These are phyloP conservation scores for Lunasporangiospora selenospora DNA, from an alignment of 192 early-diverging fungal species.

Conservation along the genomic window DNA sequence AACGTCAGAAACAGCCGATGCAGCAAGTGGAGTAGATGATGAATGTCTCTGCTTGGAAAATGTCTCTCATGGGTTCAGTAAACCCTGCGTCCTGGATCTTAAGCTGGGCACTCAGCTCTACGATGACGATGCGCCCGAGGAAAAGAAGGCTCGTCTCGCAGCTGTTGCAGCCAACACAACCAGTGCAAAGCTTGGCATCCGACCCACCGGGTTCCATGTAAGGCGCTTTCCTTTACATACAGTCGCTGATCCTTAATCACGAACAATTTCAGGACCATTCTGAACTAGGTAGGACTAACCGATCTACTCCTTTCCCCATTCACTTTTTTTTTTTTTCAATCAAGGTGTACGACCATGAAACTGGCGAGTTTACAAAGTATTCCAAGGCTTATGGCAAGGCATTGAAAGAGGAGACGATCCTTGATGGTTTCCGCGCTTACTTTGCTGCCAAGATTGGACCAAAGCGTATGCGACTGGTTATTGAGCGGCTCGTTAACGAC, in stretches of 20 bases:
- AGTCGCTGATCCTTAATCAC: too few relatives aligned
- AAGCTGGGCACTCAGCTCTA: slow-evolving; percentile 86
- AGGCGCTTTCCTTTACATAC: too few relatives aligned
- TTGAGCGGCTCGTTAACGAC: slow-evolving; percentile 67
- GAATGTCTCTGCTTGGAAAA: slow-evolving; percentile 81
- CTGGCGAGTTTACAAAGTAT: slow-evolving; percentile 49
- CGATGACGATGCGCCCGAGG: slow-evolving; percentile 73
- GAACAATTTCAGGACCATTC: too few relatives aligned
- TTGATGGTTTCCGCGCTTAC: slow-evolving; percentile 65
- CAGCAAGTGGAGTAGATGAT: too few relatives aligned
- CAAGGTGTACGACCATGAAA: slow-evolving; percentile 61
- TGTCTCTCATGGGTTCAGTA: slow-evolving; percentile 65
- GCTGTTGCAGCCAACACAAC: slow-evolving; percentile 73
- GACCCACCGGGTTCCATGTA: slow-evolving; percentile 79
- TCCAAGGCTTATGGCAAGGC: slow-evolving; percentile 60
- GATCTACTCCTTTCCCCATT: too few relatives aligned
- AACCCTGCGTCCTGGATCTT: slow-evolving; percentile 85
- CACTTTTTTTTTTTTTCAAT: slow-evolving; percentile 2
- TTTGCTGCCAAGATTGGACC: slow-evolving; percentile 61
- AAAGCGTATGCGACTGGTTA: slow-evolving; percentile 59
- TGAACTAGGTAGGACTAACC: too few relatives aligned
- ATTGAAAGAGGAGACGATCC: slow-evolving; percentile 59
- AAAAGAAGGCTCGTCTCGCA: slow-evolving; percentile 73
- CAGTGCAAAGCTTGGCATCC: slow-evolving; percentile 64
- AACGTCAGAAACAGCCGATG: background rate